Evolutionary conservation across 2,329 filamentous ascomycete species (phyloP).

Genomic region (Lasiodiplodia citricola): DNA sequence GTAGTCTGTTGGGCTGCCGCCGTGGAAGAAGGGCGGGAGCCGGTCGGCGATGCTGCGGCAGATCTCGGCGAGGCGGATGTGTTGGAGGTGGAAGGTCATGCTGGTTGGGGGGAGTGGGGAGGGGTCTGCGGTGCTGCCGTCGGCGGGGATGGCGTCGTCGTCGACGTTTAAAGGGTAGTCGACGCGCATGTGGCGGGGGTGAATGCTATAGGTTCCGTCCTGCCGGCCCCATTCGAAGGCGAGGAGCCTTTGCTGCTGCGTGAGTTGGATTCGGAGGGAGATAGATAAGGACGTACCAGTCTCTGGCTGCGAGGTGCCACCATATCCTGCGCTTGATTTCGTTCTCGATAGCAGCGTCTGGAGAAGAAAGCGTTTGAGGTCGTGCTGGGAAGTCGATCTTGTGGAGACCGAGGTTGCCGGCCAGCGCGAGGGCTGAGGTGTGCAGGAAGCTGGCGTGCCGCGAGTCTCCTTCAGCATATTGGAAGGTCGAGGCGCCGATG

Average conservation of each 20-base stretch:
- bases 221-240: constrained; percentile 28
- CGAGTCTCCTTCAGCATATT: constrained; percentile 43
- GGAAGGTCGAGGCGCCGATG: constrained; percentile 40
- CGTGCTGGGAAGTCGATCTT: too few species aligned
- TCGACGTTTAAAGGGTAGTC: constrained; percentile 45
- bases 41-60: constrained; percentile 36
- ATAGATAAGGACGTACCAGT: constrained; percentile 37
- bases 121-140: constrained; percentile 26
- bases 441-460: background rate
- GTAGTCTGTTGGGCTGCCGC: constrained; percentile 34
- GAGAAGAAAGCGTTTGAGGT: too few species aligned
- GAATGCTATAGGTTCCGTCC: constrained; percentile 45
- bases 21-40: constrained; percentile 32
- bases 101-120: constrained; percentile 38
- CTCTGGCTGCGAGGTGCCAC: constrained; percentile 48
- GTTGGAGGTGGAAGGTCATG: constrained; percentile 48
- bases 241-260: constrained; percentile 21
- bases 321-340: constrained; percentile 47
- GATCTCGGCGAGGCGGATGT: constrained; percentile 26
- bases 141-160: constrained; percentile 40
- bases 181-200: constrained; percentile 46
- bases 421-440: background rate
- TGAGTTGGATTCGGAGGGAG: too few species aligned
- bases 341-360: constrained; percentile 32
- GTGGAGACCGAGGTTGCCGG: background rate